Evolutionary conservation across 192 early-diverging fungal species (phyloP).

Genomic region (Backusella luteola): DNA sequence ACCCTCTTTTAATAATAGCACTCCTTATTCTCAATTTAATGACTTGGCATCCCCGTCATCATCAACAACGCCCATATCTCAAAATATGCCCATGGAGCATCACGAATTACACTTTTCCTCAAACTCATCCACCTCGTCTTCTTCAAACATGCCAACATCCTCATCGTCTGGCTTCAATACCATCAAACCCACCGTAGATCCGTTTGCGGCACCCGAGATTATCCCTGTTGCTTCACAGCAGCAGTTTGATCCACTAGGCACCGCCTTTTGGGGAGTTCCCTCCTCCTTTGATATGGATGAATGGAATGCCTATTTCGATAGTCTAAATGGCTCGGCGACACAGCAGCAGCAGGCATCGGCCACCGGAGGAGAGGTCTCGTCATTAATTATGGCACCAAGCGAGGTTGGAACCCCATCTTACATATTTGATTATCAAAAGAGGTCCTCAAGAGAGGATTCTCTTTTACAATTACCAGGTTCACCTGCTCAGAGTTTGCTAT

Average conservation of each 20-base stretch:
- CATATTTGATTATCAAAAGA: background rate
- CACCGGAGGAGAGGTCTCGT: background rate
- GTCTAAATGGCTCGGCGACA: background rate
- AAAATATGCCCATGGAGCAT: background rate
- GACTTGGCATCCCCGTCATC: background rate
- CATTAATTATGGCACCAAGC: background rate
- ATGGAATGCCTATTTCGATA: conserved; percentile 28
- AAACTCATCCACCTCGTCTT: background rate
- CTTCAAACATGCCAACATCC: background rate
- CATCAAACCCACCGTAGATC: conserved; percentile 24
- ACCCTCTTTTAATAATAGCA: background rate
- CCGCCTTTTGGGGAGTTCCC: conserved; percentile 23
- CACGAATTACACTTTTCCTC: background rate
- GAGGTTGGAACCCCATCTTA: background rate
- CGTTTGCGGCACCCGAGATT: conserved; percentile 34
- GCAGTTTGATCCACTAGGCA: conserved; percentile 20
- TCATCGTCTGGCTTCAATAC: background rate
- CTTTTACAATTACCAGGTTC: background rate
- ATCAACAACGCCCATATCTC: background rate
- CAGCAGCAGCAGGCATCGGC: background rate
- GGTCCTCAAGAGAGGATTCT: background rate
- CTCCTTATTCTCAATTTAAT: background rate
- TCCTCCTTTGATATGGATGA: conserved; percentile 26
- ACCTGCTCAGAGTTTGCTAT: background rate
- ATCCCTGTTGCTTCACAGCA: background rate